Percentiles rank a stretch among this genome's conserved stretches.
phyloP scores from a whole-genome alignment of 2,329 filamentous ascomycete species.

The Knufia fluminis region DNA sequence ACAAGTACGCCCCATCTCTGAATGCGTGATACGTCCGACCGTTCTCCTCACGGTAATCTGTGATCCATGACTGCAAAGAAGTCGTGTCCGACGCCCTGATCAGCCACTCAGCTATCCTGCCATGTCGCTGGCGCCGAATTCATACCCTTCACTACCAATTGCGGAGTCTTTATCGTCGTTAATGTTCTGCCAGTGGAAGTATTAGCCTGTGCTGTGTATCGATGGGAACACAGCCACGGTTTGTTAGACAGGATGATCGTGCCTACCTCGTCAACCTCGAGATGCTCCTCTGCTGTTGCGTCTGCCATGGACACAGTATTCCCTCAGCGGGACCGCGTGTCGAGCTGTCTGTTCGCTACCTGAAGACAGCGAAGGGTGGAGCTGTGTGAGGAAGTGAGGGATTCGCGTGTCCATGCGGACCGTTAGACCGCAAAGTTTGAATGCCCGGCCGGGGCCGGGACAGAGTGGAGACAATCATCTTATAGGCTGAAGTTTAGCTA shows the following conservation, averaged over 20 bases:
- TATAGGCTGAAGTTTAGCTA: too few relatives aligned
- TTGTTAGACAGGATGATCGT: background rate
- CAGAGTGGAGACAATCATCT: too few relatives aligned
- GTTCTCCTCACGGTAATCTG: slow-evolving; percentile 23
- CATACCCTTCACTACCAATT: background rate
- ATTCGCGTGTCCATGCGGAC: too few relatives aligned
- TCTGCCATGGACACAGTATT: background rate
- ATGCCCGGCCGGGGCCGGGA: too few relatives aligned
- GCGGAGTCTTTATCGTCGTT: background rate
- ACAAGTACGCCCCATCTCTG: slow-evolving; percentile 15
- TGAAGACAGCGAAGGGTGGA: background rate
- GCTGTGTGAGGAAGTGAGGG: background rate
- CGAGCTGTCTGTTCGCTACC: background rate
- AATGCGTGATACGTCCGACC: slow-evolving; percentile 20
- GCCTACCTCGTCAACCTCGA: background rate
- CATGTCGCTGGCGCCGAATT: background rate
- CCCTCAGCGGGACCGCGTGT: background rate
- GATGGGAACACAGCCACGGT: background rate
- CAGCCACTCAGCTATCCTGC: background rate
- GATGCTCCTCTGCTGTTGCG: background rate
- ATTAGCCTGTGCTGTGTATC: background rate
- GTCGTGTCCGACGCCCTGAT: background rate
- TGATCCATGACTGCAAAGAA: background rate
- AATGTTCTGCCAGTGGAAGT: background rate
- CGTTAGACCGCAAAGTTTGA: too few relatives aligned